Evolutionary conservation across 257 asterid species (phyloP).

Genomic region (Przewalskia tangutica): DNA sequence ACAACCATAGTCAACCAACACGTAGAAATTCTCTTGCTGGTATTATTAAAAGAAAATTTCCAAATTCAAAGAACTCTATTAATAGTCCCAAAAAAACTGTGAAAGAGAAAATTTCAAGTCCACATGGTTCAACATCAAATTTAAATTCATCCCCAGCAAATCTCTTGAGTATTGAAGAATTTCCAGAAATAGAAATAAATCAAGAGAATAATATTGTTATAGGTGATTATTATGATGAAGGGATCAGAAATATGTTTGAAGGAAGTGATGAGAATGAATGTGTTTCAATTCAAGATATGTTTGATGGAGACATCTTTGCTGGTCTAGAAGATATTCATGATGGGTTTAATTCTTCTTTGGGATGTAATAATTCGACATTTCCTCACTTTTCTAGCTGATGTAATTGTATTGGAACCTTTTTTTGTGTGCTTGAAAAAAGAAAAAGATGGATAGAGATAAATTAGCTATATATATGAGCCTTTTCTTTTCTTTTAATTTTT

Average conservation of each 20-base stretch:
- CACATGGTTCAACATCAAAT: not conserved
- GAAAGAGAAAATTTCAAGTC: conserved; percentile 2
- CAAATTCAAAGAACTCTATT: conserved; percentile 16
- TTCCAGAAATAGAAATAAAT: not conserved
- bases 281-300: conserved; percentile 2
- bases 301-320: conserved; percentile 12
- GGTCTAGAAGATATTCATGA: conserved; percentile 10
- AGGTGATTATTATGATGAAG: not conserved
- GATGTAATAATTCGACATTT: not conserved
- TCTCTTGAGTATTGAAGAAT: not conserved
- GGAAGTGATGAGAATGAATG: conserved; percentile 1
- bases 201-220: not conserved
- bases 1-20: conserved; percentile 86
- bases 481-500: too few relatives aligned
- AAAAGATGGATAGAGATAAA: not conserved
- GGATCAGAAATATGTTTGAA: not conserved
- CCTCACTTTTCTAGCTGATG: not conserved
- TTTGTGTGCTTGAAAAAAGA: not conserved
- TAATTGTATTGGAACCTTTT: not conserved
- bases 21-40: conserved; percentile 80
- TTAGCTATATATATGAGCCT: not conserved
- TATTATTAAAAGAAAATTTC: conserved; percentile 63
- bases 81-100: conserved; percentile 1
- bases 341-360: not conserved
- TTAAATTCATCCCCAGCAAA: not conserved